phyloP scores from a whole-genome alignment of 768 basidiomycete species.

The Auriscalpium orientale region DNA sequence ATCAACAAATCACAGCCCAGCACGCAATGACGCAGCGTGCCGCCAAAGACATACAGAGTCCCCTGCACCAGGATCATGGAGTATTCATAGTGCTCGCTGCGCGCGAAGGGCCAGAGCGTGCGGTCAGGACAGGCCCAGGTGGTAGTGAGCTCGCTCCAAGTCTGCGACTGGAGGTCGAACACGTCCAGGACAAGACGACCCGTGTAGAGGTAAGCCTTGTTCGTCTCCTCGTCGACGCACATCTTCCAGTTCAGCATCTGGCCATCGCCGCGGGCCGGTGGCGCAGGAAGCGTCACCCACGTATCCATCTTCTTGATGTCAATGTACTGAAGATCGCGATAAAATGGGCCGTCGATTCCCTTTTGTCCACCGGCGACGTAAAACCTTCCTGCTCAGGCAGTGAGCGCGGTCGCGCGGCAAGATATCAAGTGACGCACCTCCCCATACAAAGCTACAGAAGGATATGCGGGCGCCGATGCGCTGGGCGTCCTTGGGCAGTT shows the following conservation, averaged over 20 bases:
- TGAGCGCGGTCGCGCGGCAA: too few species aligned
- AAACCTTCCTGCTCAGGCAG: not conserved
- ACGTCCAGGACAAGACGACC: constrained; percentile 22
- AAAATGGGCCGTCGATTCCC: not conserved
- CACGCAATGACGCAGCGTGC: not conserved
- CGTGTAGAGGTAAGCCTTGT: constrained; percentile 27
- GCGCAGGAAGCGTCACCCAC: not conserved
- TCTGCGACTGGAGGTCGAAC: constrained; percentile 20
- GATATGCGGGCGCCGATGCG: too few species aligned
- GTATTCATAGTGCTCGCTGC: not conserved
- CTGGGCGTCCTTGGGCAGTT: too few species aligned
- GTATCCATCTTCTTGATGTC: not conserved
- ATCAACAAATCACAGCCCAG: not conserved
- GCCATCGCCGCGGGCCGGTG: not conserved
- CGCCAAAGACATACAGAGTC: constrained; percentile 28
- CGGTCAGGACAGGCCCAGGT: constrained; percentile 11
- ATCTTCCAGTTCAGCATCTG: not conserved
- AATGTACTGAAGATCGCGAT: not conserved
- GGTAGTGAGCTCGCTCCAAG: not conserved
- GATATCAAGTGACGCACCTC: too few species aligned
- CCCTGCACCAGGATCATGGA: constrained; percentile 15
- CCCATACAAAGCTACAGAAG: too few species aligned
- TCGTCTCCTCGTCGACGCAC: not conserved
- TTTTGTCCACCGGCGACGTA: not conserved
- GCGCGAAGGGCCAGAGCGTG: constrained; percentile 10